Evolutionary conservation across 2,329 filamentous ascomycete species (phyloP), one percentile per base, ranked within the genome.

Genomic region (Zalaria obscura): DNA sequence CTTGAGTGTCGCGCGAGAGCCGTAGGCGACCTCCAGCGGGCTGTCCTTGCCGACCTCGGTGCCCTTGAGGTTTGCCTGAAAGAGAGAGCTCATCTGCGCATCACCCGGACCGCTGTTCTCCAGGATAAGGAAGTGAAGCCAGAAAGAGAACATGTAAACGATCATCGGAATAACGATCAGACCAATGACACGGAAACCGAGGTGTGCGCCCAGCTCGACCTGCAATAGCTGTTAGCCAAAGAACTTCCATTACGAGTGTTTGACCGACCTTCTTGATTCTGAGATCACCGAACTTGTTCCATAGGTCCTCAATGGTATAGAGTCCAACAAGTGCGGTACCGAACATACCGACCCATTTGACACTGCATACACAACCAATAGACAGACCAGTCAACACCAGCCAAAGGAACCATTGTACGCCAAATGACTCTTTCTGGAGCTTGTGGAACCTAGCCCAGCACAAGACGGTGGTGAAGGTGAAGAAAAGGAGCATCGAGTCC

Each of bases 11-110:
- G 82, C 83, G 45, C 83, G 78, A 31, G 91, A 98, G 26, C 93
- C 91, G 48, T 83, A 71, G 4, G 87, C 89, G 49, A 98, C 72
- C 58, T 98, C 91, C 10, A 98, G 73, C 25, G 93, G 91, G 56
- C 88, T 95, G 61, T 94, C 83, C 61, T 85, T 87, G 56, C 89
- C 89, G 47, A 98, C 89, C 49, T 93, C 83, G 7, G 89, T 96
- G 26, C 91, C 91, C 54, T 78, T 80, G 32, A 98, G 73, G 58
- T 98, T 98, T 38, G 93, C 91, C 62, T 98, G 91, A 75, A 98
- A 98, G 39, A 98, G 76, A 26, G 91, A 98, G 67, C 88, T 95
- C 91, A 98, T 98, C 65, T 98, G 91, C n/a, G 91, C 91, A 67
- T 98, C 91, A 41, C 91, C 91, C 5, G 93, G 91, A 18, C 91